Base-by-base conservation (phyloP, 805 yeast species). In the Jamesozyma lodderae region DNA sequence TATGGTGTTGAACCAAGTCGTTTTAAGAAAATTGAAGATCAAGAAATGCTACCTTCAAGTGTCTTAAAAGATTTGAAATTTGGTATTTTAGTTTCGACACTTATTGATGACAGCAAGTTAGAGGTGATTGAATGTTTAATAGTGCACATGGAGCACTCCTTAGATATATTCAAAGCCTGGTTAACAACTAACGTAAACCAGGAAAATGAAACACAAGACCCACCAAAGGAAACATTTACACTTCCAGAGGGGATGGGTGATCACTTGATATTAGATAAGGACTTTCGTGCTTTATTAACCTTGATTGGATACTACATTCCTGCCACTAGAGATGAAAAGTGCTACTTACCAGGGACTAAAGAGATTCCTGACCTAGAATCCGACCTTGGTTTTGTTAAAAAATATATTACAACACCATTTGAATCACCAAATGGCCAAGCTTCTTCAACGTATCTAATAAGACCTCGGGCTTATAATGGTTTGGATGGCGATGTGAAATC, bases 51-150 rank as follows among this genome's bases (percentile, higher is more conserved):
- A 13, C 51, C 60, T 10, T 41, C 34, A 1, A 23, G 49, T 4
- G 52, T 45, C 9, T 21, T 57, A 2, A 24, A 37, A 18, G 61
- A 57, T 32, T 45, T 50, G 37, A 50, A 52, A 22, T 47, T 46
- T 33, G 66, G 64, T 26, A 55, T 61, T 20, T 26, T 60, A 3
- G 53, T 61, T 3, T 55, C 64, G 0, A 40, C 62, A 4, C 36
- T 61, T n/a, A 36, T 60, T 9, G 66, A 61, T 42, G 57, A 56
- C 22, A 55, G 52, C 6, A 54, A 56, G 26, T 29, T 22, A 6
- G 54, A 52, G 5, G 22, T 52, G 5, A 34, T 60, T 6, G 52
- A 48, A 9, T 29, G 29, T 11, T 34, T 61, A 24, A 27, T 45
- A 2, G 15, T 35, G 1, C 55, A 59, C 39, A 32, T 60, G 18